Base-by-base conservation (phyloP, 2,329 filamentous ascomycete genomes). In the Xylaria sp. region DNA sequence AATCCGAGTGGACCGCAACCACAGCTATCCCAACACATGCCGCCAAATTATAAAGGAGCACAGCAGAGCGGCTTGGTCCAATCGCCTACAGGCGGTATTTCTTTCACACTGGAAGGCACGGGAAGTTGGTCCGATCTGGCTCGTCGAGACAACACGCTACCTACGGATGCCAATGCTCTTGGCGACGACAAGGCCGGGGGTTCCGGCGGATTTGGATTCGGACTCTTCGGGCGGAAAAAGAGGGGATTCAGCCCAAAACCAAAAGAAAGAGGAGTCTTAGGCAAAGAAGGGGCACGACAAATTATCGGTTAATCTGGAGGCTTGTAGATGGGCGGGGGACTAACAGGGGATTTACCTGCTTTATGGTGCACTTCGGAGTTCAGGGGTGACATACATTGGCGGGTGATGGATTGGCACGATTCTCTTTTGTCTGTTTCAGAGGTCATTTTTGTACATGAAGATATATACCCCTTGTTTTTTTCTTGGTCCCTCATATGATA, bases 201-300 rank as follows among this genome's bases (percentile, higher is more conserved):
- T 72, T 85, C 88, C 51, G 89, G 90, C 19, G 93, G 94, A 1
- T 55, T 55, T 61, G 95, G 98, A 86, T 91, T 98, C 72, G 93
- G 93, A 1, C 97, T 99, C 79, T 84, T 98, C 69, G 93, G 88
- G 72, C 87, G 94, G 76, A 97, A 97, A 83, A 97, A 93, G 83
- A 93, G 94, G 71, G 93, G 94, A 64, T 90, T 94, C 80, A 98
- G 94, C 78, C 96, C 96, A 1, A 98, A 97, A 82, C 94, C 94
- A 30, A 95, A 93, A 79, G 94, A 98, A 82, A 88, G 93, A 64
- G 96, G 96, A 67, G 94, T 99, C 7, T 78, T 99, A 67, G 96
- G 96, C 65, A 98, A 98, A 78, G 94, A 98, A 79, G 96, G 96
- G 17, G 94, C 96, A 11, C 87, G 96, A 78, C 90, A 93, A 71